These are phyloP conservation scores for Venturia carpophila DNA, from an alignment of 2,329 filamentous ascomycete genomes.

Conservation along the genomic window DNA sequence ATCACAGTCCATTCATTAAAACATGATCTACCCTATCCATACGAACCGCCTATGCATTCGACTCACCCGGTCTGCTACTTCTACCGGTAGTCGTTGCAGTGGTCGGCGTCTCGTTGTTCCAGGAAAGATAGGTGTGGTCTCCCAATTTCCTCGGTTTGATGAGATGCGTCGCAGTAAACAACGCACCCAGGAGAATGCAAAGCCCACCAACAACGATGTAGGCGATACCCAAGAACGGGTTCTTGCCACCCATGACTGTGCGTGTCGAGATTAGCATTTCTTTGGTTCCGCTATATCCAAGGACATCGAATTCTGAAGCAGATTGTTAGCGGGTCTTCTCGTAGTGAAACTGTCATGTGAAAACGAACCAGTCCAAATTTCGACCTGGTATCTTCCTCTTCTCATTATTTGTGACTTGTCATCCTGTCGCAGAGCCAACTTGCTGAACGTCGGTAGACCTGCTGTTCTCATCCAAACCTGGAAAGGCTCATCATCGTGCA, in stretches of 20 bases:
- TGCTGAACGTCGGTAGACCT: slow-evolving; percentile 88
- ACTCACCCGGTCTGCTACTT: slow-evolving; percentile 29
- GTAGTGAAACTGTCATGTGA: not conserved
- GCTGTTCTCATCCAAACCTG: slow-evolving; percentile 99
- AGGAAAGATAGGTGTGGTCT: slow-evolving; percentile 94
- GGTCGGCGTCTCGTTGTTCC: slow-evolving; percentile 67
- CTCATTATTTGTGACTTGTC: slow-evolving; percentile 48
- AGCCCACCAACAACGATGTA: slow-evolving; percentile 91
- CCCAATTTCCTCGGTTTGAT: slow-evolving; percentile 94
- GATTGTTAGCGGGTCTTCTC: slow-evolving; percentile 23
- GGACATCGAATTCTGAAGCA: slow-evolving; percentile 66
- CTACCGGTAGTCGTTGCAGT: slow-evolving; percentile 46
- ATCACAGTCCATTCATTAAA: not conserved
- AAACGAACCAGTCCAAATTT: slow-evolving; percentile 68
- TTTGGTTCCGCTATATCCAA: slow-evolving; percentile 76
- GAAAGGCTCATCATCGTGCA: slow-evolving; percentile 73
- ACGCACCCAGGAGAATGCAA: slow-evolving; percentile 76
- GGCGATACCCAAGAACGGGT: slow-evolving; percentile 91
- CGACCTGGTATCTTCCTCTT: slow-evolving; percentile 64
- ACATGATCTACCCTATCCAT: not conserved
- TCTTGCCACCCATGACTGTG: slow-evolving; percentile 89
- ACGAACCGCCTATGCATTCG: not conserved
- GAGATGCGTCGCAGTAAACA: slow-evolving; percentile 87
- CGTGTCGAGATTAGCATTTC: slow-evolving; percentile 81
- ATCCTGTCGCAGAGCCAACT: slow-evolving; percentile 81